phyloP scores from a whole-genome alignment of 2,329 filamentous ascomycete species.

The Colletotrichum shisoi region DNA sequence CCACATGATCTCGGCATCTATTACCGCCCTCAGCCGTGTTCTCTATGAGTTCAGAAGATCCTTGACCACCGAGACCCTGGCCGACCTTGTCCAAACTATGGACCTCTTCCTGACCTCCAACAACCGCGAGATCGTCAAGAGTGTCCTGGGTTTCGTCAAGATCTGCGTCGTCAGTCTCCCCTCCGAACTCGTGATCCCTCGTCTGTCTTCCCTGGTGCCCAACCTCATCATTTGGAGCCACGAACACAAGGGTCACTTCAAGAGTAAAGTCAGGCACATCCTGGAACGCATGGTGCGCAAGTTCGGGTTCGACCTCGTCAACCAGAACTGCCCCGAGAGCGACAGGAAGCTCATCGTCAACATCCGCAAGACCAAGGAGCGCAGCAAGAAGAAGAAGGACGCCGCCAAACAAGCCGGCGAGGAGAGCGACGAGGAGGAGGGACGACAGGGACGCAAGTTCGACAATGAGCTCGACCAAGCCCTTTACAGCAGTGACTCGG shows the following conservation, averaged over 20 bases:
- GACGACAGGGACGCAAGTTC: constrained; percentile 69
- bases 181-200: constrained; percentile 77
- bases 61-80: constrained; percentile 73
- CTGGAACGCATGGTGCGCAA: constrained; percentile 91
- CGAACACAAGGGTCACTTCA: constrained; percentile 97
- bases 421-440: constrained; percentile 64
- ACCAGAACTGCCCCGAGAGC: constrained; percentile 80
- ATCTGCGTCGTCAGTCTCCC: constrained; percentile 90
- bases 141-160: constrained; percentile 95
- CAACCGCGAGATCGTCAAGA: constrained; percentile 95
- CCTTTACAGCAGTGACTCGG: constrained; percentile 82
- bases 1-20: constrained; percentile 97
- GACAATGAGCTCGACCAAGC: constrained; percentile 95
- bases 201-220: constrained; percentile 79
- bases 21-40: constrained; percentile 91
- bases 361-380: constrained; percentile 93
- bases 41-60: constrained; percentile 86
- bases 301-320: constrained; percentile 83
- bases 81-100: constrained; percentile 91
- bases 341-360: constrained; percentile 92
- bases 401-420: constrained; percentile 65
- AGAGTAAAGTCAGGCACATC: constrained; percentile 97
- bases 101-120: constrained; percentile 95
- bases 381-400: constrained; percentile 88
- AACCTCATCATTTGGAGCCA: constrained; percentile 96